Evolutionary conservation across 768 basidiomycete species (phyloP), one percentile per base, ranked within the genome.

Genomic region (Russula abietina): DNA sequence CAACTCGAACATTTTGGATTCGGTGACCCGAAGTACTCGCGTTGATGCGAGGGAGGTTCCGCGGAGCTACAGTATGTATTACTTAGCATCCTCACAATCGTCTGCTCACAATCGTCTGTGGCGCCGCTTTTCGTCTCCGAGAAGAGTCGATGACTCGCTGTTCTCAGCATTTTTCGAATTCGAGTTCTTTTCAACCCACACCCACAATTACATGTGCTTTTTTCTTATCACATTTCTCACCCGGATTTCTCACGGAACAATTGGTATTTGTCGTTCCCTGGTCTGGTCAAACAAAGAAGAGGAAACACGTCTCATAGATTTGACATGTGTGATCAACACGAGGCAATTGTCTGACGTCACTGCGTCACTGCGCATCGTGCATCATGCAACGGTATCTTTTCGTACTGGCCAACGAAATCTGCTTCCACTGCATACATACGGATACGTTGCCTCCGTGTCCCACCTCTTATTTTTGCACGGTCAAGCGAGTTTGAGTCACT

Each of bases 291-390:
- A 30, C 50, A 16, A 28, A 30, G 12, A 32, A 52, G 30, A 17
- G 3, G 45, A 46, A 46, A 17, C 39, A 24, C 24, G 43, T 24
- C 14, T 45, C 32, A 38, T 28, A 28, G 36, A 26, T 38, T 19
- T 46, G 53, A 39, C 46, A 60, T 28, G 45, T 24, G 19, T 49
- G 46, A 38, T 16, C 26, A 17, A 33, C 53, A 55, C 46, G 60
- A 61, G 53, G 53, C 53, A 55, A 36, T n/a, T 19, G 46, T 36
- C 19, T 53, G 53, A 61, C 60, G 60, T 61, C 60, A 61, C 46
- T 22, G 7, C n/a, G 12, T 61, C 60, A 61, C 38, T 30, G 12
- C n/a, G 12, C 38, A 38, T 39, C 53, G 26, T 24, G 8, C 38
- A 38, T 36, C 28, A 32, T n/a, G 11, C 38, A 28, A 22, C 24